phyloP scores from a whole-genome alignment of 1,284 basidiomycete species.

The Ustilago nuda region DNA sequence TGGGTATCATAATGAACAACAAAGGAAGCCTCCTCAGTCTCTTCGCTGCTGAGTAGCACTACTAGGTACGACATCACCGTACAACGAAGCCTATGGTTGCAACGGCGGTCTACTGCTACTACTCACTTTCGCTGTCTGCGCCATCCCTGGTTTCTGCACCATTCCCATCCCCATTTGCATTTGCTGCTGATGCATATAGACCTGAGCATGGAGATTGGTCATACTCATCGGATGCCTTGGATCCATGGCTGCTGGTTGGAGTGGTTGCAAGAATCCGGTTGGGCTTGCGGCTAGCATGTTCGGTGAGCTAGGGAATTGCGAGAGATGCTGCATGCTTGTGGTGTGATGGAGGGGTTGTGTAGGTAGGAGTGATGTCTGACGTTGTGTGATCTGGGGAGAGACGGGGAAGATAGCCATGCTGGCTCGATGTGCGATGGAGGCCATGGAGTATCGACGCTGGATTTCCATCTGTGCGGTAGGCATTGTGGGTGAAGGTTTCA shows the following conservation, averaged over 20 bases:
- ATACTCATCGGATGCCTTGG: conserved; percentile 40
- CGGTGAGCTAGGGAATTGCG: conserved; percentile 6
- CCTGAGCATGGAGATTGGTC: conserved; percentile 43
- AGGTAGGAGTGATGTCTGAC: conserved; percentile 29
- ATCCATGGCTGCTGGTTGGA: conserved; percentile 6
- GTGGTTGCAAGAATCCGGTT: not conserved
- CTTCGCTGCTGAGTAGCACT: conserved; percentile 29
- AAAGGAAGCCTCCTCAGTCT: not conserved
- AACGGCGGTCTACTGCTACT: conserved; percentile 16
- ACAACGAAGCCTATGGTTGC: conserved; percentile 33
- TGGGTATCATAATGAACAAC: not conserved
- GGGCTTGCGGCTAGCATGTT: conserved; percentile 20
- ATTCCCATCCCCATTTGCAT: conserved; percentile 8
- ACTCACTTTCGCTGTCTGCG: conserved; percentile 24
- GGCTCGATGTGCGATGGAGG: conserved; percentile 17
- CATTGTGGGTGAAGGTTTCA: conserved; percentile 7
- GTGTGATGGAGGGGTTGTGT: conserved; percentile 11
- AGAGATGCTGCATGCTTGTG: conserved; percentile 30
- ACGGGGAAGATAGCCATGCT: conserved; percentile 23
- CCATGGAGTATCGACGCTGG: conserved; percentile 34
- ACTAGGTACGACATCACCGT: conserved; percentile 32
- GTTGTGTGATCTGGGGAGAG: conserved; percentile 27
- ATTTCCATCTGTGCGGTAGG: conserved; percentile 21
- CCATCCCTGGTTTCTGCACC: conserved; percentile 17
- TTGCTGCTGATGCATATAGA: conserved; percentile 29